phyloP scores from a whole-genome alignment of 345 rosid species.

The Eucalyptus polybractea region DNA sequence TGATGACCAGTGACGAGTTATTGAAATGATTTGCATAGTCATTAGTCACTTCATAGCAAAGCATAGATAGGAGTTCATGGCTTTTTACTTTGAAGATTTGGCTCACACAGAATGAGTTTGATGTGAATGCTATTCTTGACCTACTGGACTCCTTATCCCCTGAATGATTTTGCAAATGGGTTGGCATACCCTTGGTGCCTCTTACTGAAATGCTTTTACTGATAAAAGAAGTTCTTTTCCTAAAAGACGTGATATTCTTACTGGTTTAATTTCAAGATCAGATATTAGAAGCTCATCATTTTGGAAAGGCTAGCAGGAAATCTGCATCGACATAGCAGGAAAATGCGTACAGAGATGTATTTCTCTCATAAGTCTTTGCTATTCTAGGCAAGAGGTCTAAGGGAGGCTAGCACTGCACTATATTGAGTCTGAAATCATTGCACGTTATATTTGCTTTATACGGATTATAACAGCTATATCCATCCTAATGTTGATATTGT shows the following conservation, averaged over 20 bases:
- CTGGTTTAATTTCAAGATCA: background rate
- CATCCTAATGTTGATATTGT: background rate
- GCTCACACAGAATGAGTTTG: background rate
- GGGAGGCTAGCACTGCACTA: background rate
- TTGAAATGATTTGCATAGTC: background rate
- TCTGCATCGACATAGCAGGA: background rate
- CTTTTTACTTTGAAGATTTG: background rate
- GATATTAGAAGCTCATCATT: background rate
- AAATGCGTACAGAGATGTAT: background rate
- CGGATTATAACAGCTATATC: background rate
- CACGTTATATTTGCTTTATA: too few species aligned
- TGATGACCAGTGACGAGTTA: background rate
- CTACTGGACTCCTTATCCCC: background rate
- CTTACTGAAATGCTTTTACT: background rate
- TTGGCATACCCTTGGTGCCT: background rate
- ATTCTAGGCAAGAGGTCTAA: background rate
- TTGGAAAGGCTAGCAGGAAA: background rate
- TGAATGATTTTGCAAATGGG: background rate
- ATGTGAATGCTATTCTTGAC: background rate
- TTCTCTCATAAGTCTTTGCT: background rate
- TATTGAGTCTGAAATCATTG: background rate
- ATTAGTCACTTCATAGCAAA: background rate
- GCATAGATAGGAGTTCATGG: background rate
- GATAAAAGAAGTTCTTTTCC: background rate
- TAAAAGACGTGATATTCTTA: background rate